A percentile compares a stretch with the other conserved stretches of the same genome.
These are phyloP conservation scores for Musa schizocarpa DNA, from an alignment of 176 grass and related monocot genomes.

Conservation along the genomic window DNA sequence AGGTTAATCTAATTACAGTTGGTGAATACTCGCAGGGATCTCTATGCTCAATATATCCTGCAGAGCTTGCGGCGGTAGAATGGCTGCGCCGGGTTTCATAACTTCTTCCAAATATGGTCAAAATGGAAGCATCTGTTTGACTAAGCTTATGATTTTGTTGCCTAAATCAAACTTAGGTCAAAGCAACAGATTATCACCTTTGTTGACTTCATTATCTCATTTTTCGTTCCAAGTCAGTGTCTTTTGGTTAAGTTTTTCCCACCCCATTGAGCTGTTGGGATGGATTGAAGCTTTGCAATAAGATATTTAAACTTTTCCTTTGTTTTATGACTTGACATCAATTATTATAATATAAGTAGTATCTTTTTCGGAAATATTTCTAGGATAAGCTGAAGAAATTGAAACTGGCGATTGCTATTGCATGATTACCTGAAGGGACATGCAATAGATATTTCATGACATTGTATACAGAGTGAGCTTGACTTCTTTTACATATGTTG, in stretches of 20 bases:
- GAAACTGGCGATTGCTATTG: too few relatives aligned
- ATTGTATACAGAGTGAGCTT: too few relatives aligned
- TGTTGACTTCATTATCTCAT: background rate
- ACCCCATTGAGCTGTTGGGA: too few relatives aligned
- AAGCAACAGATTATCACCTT: background rate
- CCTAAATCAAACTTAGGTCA: background rate
- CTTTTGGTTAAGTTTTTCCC: too few relatives aligned
- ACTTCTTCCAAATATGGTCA: background rate
- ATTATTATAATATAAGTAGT: background rate
- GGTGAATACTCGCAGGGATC: conserved; percentile 27
- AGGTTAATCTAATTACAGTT: background rate
- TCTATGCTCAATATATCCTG: conserved; percentile 42
- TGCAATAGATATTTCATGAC: too few relatives aligned
- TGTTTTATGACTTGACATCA: background rate
- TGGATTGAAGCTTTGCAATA: too few relatives aligned
- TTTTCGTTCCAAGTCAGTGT: background rate
- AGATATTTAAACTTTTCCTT: too few relatives aligned
- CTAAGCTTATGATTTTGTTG: background rate
- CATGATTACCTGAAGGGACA: too few relatives aligned
- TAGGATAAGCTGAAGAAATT: too few relatives aligned
- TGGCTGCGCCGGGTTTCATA: background rate
- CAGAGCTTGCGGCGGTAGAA: conserved; percentile 47
- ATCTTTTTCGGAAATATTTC: too few relatives aligned
- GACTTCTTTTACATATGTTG: too few relatives aligned
- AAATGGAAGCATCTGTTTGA: background rate